phyloP scores from a whole-genome alignment of 129 eudicot genomes.

The Sambucus nigra region DNA sequence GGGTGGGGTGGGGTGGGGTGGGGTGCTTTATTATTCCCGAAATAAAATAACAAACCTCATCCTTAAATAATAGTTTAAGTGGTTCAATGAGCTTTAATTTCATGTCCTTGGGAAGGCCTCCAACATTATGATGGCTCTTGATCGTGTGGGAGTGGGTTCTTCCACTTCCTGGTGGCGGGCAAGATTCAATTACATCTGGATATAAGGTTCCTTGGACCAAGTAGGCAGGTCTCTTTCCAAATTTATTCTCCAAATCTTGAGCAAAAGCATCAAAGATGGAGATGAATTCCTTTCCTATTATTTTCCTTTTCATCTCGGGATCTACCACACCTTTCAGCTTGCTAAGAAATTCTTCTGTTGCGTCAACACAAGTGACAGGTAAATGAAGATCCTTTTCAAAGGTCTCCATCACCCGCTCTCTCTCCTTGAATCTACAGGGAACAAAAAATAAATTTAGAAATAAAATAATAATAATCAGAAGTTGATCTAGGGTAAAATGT shows the following conservation, averaged over 20 bases:
- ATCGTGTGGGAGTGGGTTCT: constrained; percentile 93
- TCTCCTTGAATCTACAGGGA: constrained; percentile 60
- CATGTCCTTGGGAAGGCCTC: constrained; percentile 97
- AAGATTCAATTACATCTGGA: constrained; percentile 95
- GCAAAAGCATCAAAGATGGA: constrained; percentile 75
- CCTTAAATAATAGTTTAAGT: constrained; percentile 84
- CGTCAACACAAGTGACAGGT: constrained; percentile 94
- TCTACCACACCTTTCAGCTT: constrained; percentile 84
- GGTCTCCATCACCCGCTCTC: constrained; percentile 88
- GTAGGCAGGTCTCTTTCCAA: constrained; percentile 67
- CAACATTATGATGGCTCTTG: constrained; percentile 95
- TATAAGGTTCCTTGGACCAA: constrained; percentile 97
- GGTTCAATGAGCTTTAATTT: constrained; percentile 93
- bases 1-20: too few species aligned
- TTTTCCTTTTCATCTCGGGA: constrained; percentile 83
- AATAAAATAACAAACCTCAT: constrained; percentile 51
- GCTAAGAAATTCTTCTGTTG: constrained; percentile 64
- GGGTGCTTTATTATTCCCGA: too few species aligned
- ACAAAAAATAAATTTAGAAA: not conserved
- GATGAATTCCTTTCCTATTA: constrained; percentile 91
- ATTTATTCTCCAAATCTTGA: constrained; percentile 61
- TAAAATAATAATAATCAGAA: too few species aligned
- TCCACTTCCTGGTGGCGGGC: constrained; percentile 97
- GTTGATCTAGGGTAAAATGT: too few species aligned
- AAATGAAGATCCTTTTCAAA: constrained; percentile 87